Base-by-base conservation (phyloP, 352 stramenopile species). In the Discostella stelligera region DNA sequence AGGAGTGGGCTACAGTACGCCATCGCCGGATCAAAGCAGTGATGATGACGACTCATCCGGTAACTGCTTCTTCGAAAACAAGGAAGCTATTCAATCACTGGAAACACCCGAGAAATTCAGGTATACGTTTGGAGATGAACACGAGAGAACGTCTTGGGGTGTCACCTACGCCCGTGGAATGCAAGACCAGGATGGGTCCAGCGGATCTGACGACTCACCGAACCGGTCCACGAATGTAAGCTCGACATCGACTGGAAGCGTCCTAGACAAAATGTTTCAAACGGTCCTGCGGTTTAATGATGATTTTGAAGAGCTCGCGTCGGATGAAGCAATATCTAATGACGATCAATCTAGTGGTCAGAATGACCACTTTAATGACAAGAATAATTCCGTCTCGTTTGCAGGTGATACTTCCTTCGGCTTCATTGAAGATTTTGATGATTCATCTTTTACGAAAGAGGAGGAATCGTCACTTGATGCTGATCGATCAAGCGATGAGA, bases 51-150 rank as follows among this genome's bases (percentile, higher is more conserved):
- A 44, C 0, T 44, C 27, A 32, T 64, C 62, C n/a, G 56, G 56
- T 4, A 46, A 44, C 25, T 77, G 58, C 3, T 82, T 73, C 62
- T 80, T 80, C 68, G 72, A 80, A 3, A 60, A 60, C 11, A 77
- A 74, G 55, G 69, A 67, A 14, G 25, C 67, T 9, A 54, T 82
- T 39, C 13, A 65, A 39, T 59, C 53, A n/a, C 46, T 82, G 13
- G 52, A 52, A 21, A 82, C 74, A 49, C 74, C 74, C 14, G 74
- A 82, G 16, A 77, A 71, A 21, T 14, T 71, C 8, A 44, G 50
- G 39, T 46, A 20, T 18, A 50, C 70, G 37, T 6, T 23, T 6
- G 53, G 14, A 52, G 58, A 44, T 41, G 14, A 14, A 27, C 44
- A 50, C 14, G 13, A 30, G n/a, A 64, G 14, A 18, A 46, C 11